Evolutionary conservation across 805 yeast species (phyloP).

Genomic region (Candida anglica): DNA sequence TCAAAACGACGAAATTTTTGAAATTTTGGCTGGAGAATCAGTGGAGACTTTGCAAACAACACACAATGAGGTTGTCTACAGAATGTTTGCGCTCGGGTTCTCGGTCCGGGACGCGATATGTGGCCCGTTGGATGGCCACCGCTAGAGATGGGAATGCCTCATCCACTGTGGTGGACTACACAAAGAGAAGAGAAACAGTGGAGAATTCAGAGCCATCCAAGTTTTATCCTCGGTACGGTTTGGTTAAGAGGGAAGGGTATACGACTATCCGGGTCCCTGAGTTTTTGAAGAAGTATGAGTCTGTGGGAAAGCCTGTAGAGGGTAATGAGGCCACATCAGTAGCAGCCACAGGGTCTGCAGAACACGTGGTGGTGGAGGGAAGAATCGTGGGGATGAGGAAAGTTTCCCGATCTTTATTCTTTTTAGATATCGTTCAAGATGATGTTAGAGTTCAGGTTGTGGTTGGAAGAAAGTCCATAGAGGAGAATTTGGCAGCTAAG

Average conservation of each 20-base stretch:
- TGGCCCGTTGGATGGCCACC: too few relatives aligned
- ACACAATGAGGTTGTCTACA: too few relatives aligned
- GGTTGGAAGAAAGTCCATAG: constrained; percentile 50
- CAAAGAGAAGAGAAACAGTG: background rate
- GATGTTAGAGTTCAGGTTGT: constrained; percentile 55
- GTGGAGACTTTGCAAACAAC: too few relatives aligned
- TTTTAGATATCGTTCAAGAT: constrained; percentile 68
- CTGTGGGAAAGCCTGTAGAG: too few relatives aligned
- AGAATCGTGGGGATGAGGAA: constrained; percentile 54
- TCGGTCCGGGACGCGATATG: too few relatives aligned
- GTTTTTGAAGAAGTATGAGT: background rate
- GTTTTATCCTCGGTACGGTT: constrained; percentile 2
- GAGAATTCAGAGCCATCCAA: too few relatives aligned
- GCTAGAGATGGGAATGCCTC: too few relatives aligned
- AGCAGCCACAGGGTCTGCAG: too few relatives aligned
- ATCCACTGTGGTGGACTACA: background rate
- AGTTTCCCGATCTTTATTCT: constrained; percentile 66
- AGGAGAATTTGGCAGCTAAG: constrained; percentile 34
- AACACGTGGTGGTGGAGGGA: constrained; percentile 40
- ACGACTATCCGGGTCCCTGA: constrained; percentile 1
- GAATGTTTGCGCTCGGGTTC: too few relatives aligned
- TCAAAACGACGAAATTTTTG: too few relatives aligned
- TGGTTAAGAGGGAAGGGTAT: background rate
- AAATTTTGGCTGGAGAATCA: too few relatives aligned
- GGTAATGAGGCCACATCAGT: too few relatives aligned